Evolutionary conservation across 2,329 filamentous ascomycete species (phyloP).

Genomic region (Intubia oerlemansii): DNA sequence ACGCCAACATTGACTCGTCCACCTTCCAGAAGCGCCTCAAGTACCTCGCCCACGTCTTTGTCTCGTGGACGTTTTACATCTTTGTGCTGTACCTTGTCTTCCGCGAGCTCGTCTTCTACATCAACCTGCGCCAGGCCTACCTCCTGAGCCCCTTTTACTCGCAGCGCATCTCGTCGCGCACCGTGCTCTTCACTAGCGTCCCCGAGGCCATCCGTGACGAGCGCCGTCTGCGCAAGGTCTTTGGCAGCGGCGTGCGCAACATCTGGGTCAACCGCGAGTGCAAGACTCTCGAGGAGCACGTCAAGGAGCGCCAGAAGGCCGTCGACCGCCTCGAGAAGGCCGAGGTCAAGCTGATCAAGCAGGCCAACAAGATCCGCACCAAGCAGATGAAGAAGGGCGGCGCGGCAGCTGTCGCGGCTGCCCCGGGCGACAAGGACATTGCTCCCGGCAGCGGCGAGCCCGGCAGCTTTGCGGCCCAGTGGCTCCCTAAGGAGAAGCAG

Average conservation of each 20-base stretch:
- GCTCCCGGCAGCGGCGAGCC: constrained; percentile 42
- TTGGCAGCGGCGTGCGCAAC: constrained; percentile 60
- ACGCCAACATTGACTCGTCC: constrained; percentile 47
- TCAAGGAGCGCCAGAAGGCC: constrained; percentile 60
- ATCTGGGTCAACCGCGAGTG: constrained; percentile 70
- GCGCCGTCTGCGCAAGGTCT: constrained; percentile 55
- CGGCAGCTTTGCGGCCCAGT: constrained; percentile 50
- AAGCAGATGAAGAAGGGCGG: constrained; percentile 43
- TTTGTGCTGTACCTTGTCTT: constrained; percentile 84
- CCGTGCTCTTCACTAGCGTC: constrained; percentile 76
- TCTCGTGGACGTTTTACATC: constrained; percentile 64
- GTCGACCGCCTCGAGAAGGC: constrained; percentile 69
- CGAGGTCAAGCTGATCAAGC: constrained; percentile 66
- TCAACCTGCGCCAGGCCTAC: constrained; percentile 88
- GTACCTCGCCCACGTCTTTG: constrained; percentile 63
- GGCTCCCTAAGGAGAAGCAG: constrained; percentile 50
- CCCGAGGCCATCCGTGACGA: constrained; percentile 60
- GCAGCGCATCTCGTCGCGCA: constrained; percentile 71
- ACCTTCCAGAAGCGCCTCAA: constrained; percentile 32
- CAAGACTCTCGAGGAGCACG: constrained; percentile 56
- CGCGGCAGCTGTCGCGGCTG: constrained; percentile 9
- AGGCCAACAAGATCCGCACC: constrained; percentile 49
- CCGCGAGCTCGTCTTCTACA: constrained; percentile 79
- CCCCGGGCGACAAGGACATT: constrained; percentile 6
- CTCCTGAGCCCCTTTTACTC: constrained; percentile 66